phyloP scores from a whole-genome alignment of 2,329 filamentous ascomycete genomes.

The Thielaviopsis punctulata region DNA sequence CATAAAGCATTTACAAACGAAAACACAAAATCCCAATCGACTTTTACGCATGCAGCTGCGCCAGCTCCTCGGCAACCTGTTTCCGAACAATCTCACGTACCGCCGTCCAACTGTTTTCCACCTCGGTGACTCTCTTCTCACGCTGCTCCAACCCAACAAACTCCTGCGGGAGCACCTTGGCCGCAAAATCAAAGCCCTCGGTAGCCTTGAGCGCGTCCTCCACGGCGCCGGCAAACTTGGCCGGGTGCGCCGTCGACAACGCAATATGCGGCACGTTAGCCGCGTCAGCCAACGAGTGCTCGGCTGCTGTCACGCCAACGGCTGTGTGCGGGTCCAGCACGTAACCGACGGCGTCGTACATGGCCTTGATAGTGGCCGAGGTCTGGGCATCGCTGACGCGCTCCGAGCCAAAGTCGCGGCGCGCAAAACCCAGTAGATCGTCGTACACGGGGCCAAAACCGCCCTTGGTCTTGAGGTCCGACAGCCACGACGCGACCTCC shows the following conservation, averaged over 20 bases:
- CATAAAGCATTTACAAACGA: neutral
- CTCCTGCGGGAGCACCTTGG: conserved; percentile 61
- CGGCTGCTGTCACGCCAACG: conserved; percentile 63
- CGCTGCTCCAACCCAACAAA: conserved; percentile 63
- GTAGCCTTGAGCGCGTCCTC: conserved; percentile 57
- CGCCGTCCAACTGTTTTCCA: conserved; percentile 54
- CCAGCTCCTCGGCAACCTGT: conserved; percentile 51
- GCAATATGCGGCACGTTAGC: conserved; percentile 53
- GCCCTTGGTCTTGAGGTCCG: conserved; percentile 61
- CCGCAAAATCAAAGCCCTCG: conserved; percentile 56
- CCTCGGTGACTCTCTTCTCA: conserved; percentile 54
- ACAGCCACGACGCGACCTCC: conserved; percentile 60
- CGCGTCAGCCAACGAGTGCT: conserved; percentile 43
- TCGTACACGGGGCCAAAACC: conserved; percentile 64
- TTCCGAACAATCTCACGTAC: conserved; percentile 60
- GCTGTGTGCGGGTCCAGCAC: conserved; percentile 87
- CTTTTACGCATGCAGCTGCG: conserved; percentile 3
- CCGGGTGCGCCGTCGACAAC: conserved; percentile 84
- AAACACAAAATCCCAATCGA: neutral
- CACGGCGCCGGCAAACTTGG: conserved; percentile 81
- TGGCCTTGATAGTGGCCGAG: conserved; percentile 41
- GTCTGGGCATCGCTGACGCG: conserved; percentile 50
- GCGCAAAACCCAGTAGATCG: conserved; percentile 54
- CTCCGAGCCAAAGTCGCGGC: conserved; percentile 67
- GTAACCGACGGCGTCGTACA: conserved; percentile 47